A percentile compares a stretch with the other conserved stretches of the same genome.
phyloP scores from a whole-genome alignment of 164 flowering plant genomes.

The Brasenia schreberi region DNA sequence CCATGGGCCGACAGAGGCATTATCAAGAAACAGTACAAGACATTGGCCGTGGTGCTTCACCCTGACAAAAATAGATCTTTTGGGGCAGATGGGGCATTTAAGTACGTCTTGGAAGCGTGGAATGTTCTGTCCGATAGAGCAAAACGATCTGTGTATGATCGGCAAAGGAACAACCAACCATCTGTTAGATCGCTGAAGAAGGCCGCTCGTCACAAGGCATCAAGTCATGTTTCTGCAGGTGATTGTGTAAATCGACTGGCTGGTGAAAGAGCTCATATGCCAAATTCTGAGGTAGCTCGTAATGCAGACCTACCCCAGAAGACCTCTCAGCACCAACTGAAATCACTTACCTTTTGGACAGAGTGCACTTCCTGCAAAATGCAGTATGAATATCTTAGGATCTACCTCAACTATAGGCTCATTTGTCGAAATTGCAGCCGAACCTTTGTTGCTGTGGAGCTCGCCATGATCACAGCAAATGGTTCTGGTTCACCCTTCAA shows the following conservation, averaged over 20 bases:
- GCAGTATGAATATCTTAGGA: constrained; percentile 56
- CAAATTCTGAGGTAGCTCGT: neutral
- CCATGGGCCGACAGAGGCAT: constrained; percentile 56
- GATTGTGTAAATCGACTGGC: neutral
- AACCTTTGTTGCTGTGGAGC: constrained; percentile 52
- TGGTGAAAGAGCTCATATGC: neutral
- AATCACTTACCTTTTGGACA: constrained; percentile 59
- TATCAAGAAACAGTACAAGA: constrained; percentile 65
- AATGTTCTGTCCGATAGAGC: constrained; percentile 60
- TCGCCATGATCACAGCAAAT: constrained; percentile 26
- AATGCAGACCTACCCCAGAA: neutral
- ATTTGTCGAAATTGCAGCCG: constrained; percentile 48
- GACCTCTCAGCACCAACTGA: constrained; percentile 14
- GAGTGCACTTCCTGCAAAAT: constrained; percentile 50
- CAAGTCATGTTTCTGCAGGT: constrained; percentile 3
- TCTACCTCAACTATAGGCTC: constrained; percentile 49
- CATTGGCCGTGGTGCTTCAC: constrained; percentile 72
- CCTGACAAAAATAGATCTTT: constrained; percentile 86
- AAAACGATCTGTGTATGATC: constrained; percentile 47
- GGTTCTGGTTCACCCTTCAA: constrained; percentile 17
- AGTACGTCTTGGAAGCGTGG: constrained; percentile 80
- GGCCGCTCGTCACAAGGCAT: constrained; percentile 7
- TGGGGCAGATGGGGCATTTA: constrained; percentile 94
- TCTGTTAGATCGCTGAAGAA: constrained; percentile 16
- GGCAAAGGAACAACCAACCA: constrained; percentile 22